Evolutionary conservation across 2,329 filamentous ascomycete species (phyloP).

Genomic region (Hyphodiscus sp.): DNA sequence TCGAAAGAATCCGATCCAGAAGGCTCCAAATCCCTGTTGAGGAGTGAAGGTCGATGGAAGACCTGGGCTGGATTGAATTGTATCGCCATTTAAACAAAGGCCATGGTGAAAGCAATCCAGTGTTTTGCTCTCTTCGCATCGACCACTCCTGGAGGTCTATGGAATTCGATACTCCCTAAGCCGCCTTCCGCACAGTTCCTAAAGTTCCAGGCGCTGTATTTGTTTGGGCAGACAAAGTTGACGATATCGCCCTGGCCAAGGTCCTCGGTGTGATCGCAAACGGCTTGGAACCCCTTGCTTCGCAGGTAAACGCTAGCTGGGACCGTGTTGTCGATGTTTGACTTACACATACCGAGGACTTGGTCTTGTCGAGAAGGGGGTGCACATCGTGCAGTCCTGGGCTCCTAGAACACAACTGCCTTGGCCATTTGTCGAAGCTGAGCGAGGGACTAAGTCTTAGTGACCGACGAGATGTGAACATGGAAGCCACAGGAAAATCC

Average conservation of each 20-base stretch:
- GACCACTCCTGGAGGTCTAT: not conserved
- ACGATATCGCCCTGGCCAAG: not conserved
- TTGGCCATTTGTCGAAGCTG: no score
- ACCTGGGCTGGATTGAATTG: not conserved
- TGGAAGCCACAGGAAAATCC: no score
- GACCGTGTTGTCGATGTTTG: not conserved
- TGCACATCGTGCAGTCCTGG: not conserved
- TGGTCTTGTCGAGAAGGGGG: slow-evolving; percentile 2
- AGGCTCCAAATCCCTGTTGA: not conserved
- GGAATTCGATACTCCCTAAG: slow-evolving; percentile 1
- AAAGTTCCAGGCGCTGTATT: not conserved
- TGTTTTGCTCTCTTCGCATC: slow-evolving; percentile 1
- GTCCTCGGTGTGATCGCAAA: not conserved
- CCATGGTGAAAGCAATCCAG: not conserved
- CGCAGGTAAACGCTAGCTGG: slow-evolving; percentile 1
- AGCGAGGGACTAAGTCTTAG: no score
- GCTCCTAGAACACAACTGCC: no score
- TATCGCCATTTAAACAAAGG: not conserved
- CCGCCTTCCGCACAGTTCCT: not conserved
- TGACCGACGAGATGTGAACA: no score
- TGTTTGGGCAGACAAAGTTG: slow-evolving; percentile 1
- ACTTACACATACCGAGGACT: not conserved
- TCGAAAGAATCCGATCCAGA: not conserved
- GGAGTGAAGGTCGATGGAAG: slow-evolving; percentile 1
- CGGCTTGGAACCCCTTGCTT: not conserved